Base-by-base conservation (phyloP, 2,329 filamentous ascomycete genomes). In the Aspergillus chevalieri region DNA sequence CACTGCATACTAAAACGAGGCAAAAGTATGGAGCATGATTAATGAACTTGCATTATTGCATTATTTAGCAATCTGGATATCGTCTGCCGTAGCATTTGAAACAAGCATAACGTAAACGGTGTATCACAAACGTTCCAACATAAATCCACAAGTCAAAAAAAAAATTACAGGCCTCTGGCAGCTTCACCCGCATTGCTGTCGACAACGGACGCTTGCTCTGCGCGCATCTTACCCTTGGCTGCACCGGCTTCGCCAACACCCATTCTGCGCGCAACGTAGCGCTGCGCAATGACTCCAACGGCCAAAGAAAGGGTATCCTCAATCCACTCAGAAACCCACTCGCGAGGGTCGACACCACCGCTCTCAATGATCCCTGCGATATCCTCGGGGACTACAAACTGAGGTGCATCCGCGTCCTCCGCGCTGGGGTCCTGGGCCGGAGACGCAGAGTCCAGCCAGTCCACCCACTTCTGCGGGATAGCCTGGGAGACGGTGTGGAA, bases 291-390 rank as follows among this genome's bases (percentile, higher is more conserved):
- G 6, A 95, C 76, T 15, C 93, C 92, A 0, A 94, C 81, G 3
- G 84, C 81, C 44, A 97, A 74, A 38, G 78, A 83, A 28, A 98
- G 77, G 0, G 84, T 75, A 73, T 97, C 92, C 73, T 97, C 92
- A 43, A 98, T 80, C 93, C 93, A 98, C 70, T 97, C 93, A 3
- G 91, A 87, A 34, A 95, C 88, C 93, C 93, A 98, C 69, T 98
- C 93, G 50, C 93, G 80, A 0, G 93, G 93, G 64, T 98, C 93
- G 2, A 97, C 89, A 8, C 82, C 83, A 14, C 83, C 83, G 46
- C 71, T 76, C 49, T 80, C 74, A 45, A 98, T 82, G 55, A 97
- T 95, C 57, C 92, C 87, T 19, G 81, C 79, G 60, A 98, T 96
- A 63, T 91, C 89, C 24, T 89, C 86, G 0, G 93, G 92, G 30